A percentile compares a stretch with the other conserved stretches of the same genome.
These are phyloP conservation scores for Fusarium sp. DNA, from an alignment of 2,329 filamentous ascomycete genomes.

Conservation along the genomic window DNA sequence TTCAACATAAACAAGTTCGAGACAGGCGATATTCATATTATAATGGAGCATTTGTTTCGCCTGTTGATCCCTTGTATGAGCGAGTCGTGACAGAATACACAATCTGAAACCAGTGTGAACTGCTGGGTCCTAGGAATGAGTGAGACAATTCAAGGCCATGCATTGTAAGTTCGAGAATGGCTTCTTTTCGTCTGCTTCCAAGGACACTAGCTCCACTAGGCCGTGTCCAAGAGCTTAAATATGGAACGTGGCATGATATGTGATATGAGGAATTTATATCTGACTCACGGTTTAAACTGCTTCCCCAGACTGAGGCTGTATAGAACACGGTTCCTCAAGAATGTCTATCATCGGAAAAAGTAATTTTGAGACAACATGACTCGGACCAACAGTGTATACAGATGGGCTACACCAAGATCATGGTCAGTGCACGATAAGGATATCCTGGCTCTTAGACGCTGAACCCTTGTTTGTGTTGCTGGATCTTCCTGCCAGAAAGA, in stretches of 20 bases:
- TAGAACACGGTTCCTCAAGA: slow-evolving; percentile 23
- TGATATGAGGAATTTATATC: slow-evolving; percentile 24
- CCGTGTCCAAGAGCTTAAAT: slow-evolving; percentile 11
- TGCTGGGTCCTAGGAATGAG: neutral
- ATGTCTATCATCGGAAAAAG: slow-evolving; percentile 31
- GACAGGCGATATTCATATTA: slow-evolving; percentile 20
- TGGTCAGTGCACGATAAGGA: slow-evolving; percentile 37
- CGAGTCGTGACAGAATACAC: slow-evolving; percentile 8
- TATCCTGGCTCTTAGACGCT: slow-evolving; percentile 18
- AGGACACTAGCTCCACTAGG: slow-evolving; percentile 16
- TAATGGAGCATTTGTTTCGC: slow-evolving; percentile 18
- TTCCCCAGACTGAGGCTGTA: slow-evolving; percentile 38
- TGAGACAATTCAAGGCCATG: slow-evolving; percentile 3
- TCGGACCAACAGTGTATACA: slow-evolving; percentile 18
- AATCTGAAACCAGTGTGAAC: slow-evolving; percentile 1
- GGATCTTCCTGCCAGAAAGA: neutral
- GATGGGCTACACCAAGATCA: slow-evolving; percentile 21
- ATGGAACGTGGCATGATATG: slow-evolving; percentile 27
- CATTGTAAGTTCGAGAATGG: slow-evolving; percentile 2
- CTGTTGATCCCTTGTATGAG: slow-evolving; percentile 3
- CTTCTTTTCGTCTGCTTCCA: slow-evolving; percentile 7
- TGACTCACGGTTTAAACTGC: slow-evolving; percentile 16
- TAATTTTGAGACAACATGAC: slow-evolving; percentile 30
- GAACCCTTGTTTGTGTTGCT: slow-evolving; percentile 23
- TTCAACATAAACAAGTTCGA: slow-evolving; percentile 28